A percentile compares a stretch with the other conserved stretches of the same genome.
Conservation (phyloP, 2,329 filamentous ascomycete genomes). For the Sodiomyces alkalinus region DNA sequence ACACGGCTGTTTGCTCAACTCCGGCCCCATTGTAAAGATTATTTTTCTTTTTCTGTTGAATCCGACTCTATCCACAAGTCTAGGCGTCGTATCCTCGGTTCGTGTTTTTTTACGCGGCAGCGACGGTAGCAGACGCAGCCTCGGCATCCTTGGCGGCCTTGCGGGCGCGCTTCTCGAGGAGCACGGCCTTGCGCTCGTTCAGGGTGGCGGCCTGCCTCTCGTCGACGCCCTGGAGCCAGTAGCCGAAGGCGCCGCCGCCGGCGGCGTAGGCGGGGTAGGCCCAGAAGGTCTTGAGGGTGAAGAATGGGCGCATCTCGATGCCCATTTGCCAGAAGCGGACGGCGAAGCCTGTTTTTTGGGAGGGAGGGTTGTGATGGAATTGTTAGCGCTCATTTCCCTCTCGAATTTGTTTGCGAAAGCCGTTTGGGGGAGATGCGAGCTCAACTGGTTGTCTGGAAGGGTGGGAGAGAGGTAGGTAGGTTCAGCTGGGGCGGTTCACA, state of each 20-base stretch:
- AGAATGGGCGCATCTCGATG: constrained; percentile 94
- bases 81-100: too few relatives aligned
- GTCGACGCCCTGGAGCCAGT: constrained; percentile 90
- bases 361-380: too few relatives aligned
- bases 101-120: too few relatives aligned
- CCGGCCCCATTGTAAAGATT: too few relatives aligned
- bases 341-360: constrained; percentile 58
- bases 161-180: constrained; percentile 82
- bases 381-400: constrained; percentile 10
- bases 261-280: constrained; percentile 81
- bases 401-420: constrained; percentile 3
- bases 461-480: not conserved
- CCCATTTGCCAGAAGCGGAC: constrained; percentile 93
- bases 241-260: constrained; percentile 82
- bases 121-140: constrained; percentile 9
- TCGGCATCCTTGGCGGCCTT: constrained; percentile 26
- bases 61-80: too few relatives aligned
- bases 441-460: constrained; percentile 1
- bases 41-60: too few relatives aligned
- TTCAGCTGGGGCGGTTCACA: constrained; percentile 20
- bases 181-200: constrained; percentile 58
- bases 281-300: constrained; percentile 73
- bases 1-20: too few relatives aligned
- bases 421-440: not conserved
- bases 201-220: constrained; percentile 65